phyloP scores from a whole-genome alignment of 2,329 filamentous ascomycete genomes.

The Dothidotthia symphoricarpi region DNA sequence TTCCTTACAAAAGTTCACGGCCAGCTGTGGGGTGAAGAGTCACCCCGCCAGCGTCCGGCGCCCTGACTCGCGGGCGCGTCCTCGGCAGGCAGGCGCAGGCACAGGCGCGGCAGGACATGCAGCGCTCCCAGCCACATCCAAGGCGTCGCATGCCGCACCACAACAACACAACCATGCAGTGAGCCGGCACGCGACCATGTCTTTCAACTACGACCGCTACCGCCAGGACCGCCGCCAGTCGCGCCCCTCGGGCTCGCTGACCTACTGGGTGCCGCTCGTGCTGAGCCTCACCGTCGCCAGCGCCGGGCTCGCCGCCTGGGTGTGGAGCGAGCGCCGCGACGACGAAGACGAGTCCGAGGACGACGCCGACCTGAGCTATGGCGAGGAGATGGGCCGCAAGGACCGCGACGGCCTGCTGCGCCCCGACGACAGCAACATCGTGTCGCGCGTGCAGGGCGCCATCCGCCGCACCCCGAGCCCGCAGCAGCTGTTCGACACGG shows the following conservation, averaged over 20 bases:
- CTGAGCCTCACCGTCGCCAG: slow-evolving; percentile 86
- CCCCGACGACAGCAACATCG: slow-evolving; percentile 51
- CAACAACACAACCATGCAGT: slow-evolving; percentile 11
- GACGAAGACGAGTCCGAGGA: slow-evolving; percentile 67
- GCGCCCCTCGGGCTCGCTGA: slow-evolving; percentile 51
- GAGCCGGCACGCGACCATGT: slow-evolving; percentile 22
- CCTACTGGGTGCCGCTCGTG: slow-evolving; percentile 75
- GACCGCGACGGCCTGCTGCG: slow-evolving; percentile 2
- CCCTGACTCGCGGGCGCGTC: slow-evolving; percentile 3
- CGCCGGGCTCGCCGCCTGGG: slow-evolving; percentile 82
- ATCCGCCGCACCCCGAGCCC: slow-evolving; percentile 80
- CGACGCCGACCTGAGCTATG: slow-evolving; percentile 47
- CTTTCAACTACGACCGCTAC: slow-evolving; percentile 57
- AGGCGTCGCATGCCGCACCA: background rate
- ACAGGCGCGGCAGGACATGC: too few relatives aligned
- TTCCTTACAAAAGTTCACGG: too few relatives aligned
- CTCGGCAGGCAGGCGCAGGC: slow-evolving; percentile 4
- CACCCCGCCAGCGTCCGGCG: background rate
- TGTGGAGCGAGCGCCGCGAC: slow-evolving; percentile 84
- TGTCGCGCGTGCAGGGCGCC: slow-evolving; percentile 75
- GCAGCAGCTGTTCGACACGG: slow-evolving; percentile 82
- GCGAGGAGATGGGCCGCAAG: slow-evolving; percentile 37
- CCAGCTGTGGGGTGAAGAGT: background rate
- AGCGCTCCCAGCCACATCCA: slow-evolving; percentile 5
- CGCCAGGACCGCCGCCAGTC: slow-evolving; percentile 50